Percentiles rank a stretch among this genome's conserved stretches.
These are phyloP conservation scores for Hymenotorrendiella dingleyae DNA, from an alignment of 2,329 filamentous ascomycete genomes.

Conservation along the genomic window DNA sequence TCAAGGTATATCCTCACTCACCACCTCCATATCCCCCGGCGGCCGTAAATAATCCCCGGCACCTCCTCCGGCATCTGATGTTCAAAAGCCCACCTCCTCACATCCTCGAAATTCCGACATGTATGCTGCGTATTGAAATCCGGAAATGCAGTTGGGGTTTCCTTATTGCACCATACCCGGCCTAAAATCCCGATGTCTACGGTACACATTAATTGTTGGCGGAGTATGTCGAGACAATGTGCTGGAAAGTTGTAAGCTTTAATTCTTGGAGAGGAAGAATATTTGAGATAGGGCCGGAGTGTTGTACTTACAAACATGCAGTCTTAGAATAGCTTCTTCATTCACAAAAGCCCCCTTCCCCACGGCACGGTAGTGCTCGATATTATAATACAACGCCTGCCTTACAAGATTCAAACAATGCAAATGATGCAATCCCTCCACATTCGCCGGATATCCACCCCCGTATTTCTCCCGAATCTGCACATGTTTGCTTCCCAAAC, in stretches of 20 bases:
- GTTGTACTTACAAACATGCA: slow-evolving; percentile 41
- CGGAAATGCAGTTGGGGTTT: slow-evolving; percentile 35
- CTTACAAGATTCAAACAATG: slow-evolving; percentile 49
- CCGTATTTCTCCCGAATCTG: slow-evolving; percentile 43
- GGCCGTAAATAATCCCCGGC: slow-evolving; percentile 15
- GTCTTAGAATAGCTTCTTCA: slow-evolving; percentile 38
- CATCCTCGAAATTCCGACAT: slow-evolving; percentile 45
- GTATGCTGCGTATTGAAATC: slow-evolving; percentile 48
- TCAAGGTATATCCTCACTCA: slow-evolving; percentile 20
- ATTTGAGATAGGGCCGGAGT: neutral
- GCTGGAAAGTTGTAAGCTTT: slow-evolving; percentile 26
- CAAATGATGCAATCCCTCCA: slow-evolving; percentile 40
- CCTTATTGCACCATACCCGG: slow-evolving; percentile 45
- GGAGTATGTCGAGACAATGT: slow-evolving; percentile 47
- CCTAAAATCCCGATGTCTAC: slow-evolving; percentile 45
- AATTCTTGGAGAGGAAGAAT: too few relatives aligned
- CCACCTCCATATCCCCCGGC: slow-evolving; percentile 12
- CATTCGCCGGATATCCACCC: slow-evolving; percentile 41
- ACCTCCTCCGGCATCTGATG: slow-evolving; percentile 33
- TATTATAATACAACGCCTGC: slow-evolving; percentile 44
- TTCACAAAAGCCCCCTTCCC: slow-evolving; percentile 42
- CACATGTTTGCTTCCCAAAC: slow-evolving; percentile 41
- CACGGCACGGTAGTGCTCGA: slow-evolving; percentile 40
- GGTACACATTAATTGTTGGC: slow-evolving; percentile 49
- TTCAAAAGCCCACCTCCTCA: slow-evolving; percentile 42